phyloP scores from a whole-genome alignment of 495 filamentous ascomycete genomes.

The Elasticomyces elasticus region DNA sequence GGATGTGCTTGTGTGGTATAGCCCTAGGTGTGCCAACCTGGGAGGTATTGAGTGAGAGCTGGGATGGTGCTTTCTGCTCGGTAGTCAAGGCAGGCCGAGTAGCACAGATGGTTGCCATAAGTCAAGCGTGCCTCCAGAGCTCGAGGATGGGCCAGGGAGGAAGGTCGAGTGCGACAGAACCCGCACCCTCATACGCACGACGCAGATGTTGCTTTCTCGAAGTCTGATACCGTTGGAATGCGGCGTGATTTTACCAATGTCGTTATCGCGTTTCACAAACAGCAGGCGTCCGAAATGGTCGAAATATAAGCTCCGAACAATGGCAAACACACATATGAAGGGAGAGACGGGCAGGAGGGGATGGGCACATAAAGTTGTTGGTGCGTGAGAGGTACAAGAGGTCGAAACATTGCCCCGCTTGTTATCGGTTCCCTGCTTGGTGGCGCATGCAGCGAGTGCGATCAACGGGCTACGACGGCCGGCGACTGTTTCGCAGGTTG shows the following conservation, averaged over 20 bases:
- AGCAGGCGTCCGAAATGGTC: background rate
- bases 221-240: background rate
- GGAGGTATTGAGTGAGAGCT: slow-evolving; percentile 40
- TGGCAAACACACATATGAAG: background rate
- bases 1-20: slow-evolving; percentile 85
- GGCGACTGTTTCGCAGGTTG: too few relatives aligned
- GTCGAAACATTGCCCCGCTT: too few relatives aligned
- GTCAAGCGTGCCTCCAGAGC: background rate
- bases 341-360: background rate
- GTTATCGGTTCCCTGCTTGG: too few relatives aligned
- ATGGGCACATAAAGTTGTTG: background rate
- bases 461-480: too few relatives aligned
- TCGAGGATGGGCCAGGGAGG: background rate
- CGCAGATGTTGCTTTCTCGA: background rate
- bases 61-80: slow-evolving; percentile 23
- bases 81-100: slow-evolving; percentile 18
- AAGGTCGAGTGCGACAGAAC: background rate
- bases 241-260: background rate
- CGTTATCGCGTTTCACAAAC: background rate
- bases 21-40: slow-evolving; percentile 45
- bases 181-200: background rate
- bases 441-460: too few relatives aligned
- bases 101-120: slow-evolving; percentile 31
- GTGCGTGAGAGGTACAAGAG: too few relatives aligned
- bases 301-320: background rate